Base-by-base conservation (phyloP, 306 rosid species). In the Rosa rugosa region DNA sequence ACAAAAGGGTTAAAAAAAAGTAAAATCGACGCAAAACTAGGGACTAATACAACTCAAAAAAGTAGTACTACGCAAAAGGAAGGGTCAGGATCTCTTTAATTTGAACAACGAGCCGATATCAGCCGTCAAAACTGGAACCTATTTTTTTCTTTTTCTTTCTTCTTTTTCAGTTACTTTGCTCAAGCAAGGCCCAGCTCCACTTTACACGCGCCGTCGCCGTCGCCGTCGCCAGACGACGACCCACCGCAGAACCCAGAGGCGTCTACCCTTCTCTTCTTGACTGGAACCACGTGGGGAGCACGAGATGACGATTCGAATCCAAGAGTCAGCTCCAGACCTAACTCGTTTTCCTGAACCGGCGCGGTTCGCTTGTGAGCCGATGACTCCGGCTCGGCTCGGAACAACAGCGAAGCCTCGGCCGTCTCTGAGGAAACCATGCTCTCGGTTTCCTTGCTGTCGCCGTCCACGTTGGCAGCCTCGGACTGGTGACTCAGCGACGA, bases 401-500 rank as follows among this genome's bases (percentile, higher is more conserved):
- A 86, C 8, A 89, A 84, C 1, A 77, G 72, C 41, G 90, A 79
- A 17, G 83, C 79, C 80, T 86, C 96, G 0, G 88, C 92, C 5
- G 94, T 88, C 76, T 89, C 96, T 42, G 82, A 90, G 0, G 98
- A 94, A 7, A 89, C 72, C 88, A 90, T 89, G 87, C 99, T 94
- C 86, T 89, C 97, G 10, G 91, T 77, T 8, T 92, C 94, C 66
- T 85, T 90, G 73, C 92, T 88, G 69, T 93, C 91, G 1, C 86
- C 83, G 16, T 91, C 97, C 45, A 83, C 82, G 69, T 85, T 86
- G 59, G 76, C 87, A 6, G 86, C 87, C 79, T 89, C 97, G 8
- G 97, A 94, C 82, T 87, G 97, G 82, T 92, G 99, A 75, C 97
- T 94, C 78, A 92, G 85, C 57, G 98, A 90, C 13, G 98, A 94